These are phyloP conservation scores for Stevia rebaudiana DNA, from an alignment of 140 eudicot species.

Conservation along the genomic window DNA sequence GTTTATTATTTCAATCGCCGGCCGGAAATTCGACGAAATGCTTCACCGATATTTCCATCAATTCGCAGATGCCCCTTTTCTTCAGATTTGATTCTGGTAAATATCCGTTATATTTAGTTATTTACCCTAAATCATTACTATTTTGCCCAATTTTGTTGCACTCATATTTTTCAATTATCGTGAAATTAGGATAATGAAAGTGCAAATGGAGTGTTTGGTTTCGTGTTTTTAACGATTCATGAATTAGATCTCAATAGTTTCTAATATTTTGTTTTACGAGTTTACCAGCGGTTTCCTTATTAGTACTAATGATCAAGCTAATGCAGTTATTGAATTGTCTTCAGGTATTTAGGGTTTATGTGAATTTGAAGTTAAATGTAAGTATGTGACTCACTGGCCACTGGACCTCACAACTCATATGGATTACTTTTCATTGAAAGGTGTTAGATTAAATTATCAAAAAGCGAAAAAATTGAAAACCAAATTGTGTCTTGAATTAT, in stretches of 20 bases:
- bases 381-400: neutral
- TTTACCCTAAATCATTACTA: conserved; percentile 13
- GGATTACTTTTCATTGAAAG: neutral
- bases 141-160: neutral
- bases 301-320: neutral
- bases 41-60: conserved; percentile 19
- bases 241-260: neutral
- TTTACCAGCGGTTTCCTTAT: neutral
- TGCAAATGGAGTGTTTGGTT: neutral
- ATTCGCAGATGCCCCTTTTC: neutral
- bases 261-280: neutral
- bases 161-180: neutral
- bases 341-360: neutral
- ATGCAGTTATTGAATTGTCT: neutral
- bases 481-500: neutral
- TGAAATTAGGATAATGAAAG: neutral
- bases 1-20: conserved; percentile 19
- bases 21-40: conserved; percentile 31
- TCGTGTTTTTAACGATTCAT: neutral
- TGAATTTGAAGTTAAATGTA: neutral
- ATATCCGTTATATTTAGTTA: no score
- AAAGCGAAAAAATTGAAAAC: neutral
- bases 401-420: neutral
- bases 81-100: conserved; percentile 11
- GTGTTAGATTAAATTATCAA: neutral